Conservation (phyloP, 805 yeast genomes). For the Candida sphagnicola region DNA sequence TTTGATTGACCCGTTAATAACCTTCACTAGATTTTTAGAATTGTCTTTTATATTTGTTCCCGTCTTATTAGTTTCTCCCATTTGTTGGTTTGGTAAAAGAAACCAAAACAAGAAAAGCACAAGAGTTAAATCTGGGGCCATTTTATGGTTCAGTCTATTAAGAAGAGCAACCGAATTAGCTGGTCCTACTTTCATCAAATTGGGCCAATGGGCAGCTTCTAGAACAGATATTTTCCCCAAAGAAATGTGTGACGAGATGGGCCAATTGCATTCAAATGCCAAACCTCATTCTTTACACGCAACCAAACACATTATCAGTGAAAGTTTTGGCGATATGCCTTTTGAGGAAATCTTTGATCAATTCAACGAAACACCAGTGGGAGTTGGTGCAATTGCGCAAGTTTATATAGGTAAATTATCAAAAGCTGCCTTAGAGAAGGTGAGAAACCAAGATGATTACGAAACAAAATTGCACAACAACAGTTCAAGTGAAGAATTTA, state of each 20-base stretch:
- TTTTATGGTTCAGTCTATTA: constrained; percentile 66
- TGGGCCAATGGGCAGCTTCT: constrained; percentile 99
- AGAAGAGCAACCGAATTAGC: constrained; percentile 72
- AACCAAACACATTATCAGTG: constrained; percentile 56
- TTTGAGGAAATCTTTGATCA: constrained; percentile 80
- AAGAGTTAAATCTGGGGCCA: constrained; percentile 53
- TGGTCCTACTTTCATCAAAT: constrained; percentile 86
- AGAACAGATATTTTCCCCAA: constrained; percentile 88
- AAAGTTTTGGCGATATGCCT: constrained; percentile 51
- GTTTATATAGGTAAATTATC: constrained; percentile 76
- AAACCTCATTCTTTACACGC: constrained; percentile 61
- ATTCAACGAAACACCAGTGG: constrained; percentile 72
- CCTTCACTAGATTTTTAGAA: constrained; percentile 66
- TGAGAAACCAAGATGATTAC: constrained; percentile 23
- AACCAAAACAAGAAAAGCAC: constrained; percentile 26
- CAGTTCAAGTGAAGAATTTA: constrained; percentile 15
- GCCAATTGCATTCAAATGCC: constrained; percentile 78
- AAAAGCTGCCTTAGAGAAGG: constrained; percentile 36
- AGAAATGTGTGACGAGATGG: constrained; percentile 72
- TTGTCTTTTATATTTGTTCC: constrained; percentile 68
- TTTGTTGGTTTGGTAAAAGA: constrained; percentile 52
- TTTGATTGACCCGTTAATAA: constrained; percentile 64
- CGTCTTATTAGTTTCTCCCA: constrained; percentile 60
- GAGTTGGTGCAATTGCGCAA: constrained; percentile 99
- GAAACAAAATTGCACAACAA: constrained; percentile 11